A percentile compares a stretch with the other conserved stretches of the same genome.
Evolutionary conservation across 2,329 filamentous ascomycete species (phyloP).

Genomic region (Whalleya microplaca): DNA sequence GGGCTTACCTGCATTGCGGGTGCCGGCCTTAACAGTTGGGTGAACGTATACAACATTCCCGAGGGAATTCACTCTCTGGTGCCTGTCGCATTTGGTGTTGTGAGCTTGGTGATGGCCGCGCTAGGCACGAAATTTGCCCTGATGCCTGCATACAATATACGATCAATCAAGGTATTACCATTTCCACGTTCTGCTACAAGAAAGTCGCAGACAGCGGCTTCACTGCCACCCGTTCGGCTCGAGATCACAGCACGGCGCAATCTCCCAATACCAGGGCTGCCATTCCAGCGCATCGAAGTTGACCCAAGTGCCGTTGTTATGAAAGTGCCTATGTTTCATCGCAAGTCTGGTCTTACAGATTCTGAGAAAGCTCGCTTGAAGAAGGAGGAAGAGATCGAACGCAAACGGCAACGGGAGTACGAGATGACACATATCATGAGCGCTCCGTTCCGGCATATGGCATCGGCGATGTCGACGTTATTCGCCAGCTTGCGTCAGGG

Average conservation of each 20-base stretch:
- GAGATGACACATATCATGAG: constrained; percentile 61
- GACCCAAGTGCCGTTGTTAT: constrained; percentile 43
- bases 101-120: constrained; percentile 62
- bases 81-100: constrained; percentile 57
- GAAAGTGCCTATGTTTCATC: constrained; percentile 41
- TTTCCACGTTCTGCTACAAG: constrained; percentile 16
- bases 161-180: constrained; percentile 58
- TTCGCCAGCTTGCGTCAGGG: constrained; percentile 53
- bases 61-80: constrained; percentile 60
- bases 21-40: constrained; percentile 54
- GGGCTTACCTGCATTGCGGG: constrained; percentile 57
- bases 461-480: constrained; percentile 45
- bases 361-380: constrained; percentile 35
- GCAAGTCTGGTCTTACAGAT: constrained; percentile 15
- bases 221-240: constrained; percentile 46
- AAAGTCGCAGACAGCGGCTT: constrained; percentile 11
- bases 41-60: constrained; percentile 53
- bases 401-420: constrained; percentile 49
- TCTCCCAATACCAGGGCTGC: constrained; percentile 48
- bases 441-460: constrained; percentile 57
- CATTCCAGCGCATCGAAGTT: constrained; percentile 47
- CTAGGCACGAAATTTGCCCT: constrained; percentile 64
- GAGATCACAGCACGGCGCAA: constrained; percentile 57
- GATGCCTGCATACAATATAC: constrained; percentile 61
- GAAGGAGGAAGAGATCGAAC: constrained; percentile 43